A percentile compares a stretch with the other conserved stretches of the same genome.
phyloP scores from a whole-genome alignment of 345 rosid genomes.

The Abelmoschus esculentus region DNA sequence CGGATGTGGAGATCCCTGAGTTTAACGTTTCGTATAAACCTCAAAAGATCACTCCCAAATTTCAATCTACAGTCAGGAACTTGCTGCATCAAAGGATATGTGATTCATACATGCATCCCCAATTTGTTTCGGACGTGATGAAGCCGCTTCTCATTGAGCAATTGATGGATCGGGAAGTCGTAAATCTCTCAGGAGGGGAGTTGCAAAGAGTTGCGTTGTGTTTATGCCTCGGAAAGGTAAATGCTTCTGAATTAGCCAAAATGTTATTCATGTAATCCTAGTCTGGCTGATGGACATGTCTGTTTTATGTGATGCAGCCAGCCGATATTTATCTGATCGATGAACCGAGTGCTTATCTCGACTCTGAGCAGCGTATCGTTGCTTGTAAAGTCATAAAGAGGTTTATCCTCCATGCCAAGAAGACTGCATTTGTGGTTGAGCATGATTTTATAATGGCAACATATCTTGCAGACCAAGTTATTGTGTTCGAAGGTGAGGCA shows the following conservation, averaged over 20 bases:
- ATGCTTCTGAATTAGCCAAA: no score
- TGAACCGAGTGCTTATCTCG: slow-evolving; percentile 98
- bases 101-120: slow-evolving; percentile 89
- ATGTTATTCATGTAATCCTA: no score
- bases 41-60: slow-evolving; percentile 90
- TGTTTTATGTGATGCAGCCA: slow-evolving; percentile 47
- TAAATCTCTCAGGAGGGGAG: no score
- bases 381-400: slow-evolving; percentile 98
- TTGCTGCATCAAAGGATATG: slow-evolving; percentile 83
- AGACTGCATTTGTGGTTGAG: no score
- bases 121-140: slow-evolving; percentile 96
- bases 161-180: slow-evolving; percentile 45
- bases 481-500: no score
- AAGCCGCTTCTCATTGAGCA: slow-evolving; percentile 97
- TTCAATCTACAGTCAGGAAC: slow-evolving; percentile 66
- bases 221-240: no score
- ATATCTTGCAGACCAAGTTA: no score
- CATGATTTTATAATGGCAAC: no score
- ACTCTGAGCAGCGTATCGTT: slow-evolving; percentile 99
- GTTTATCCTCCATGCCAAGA: slow-evolving; percentile 34
- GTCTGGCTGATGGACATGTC: background rate
- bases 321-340: slow-evolving; percentile 97
- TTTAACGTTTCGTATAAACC: slow-evolving; percentile 97
- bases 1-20: slow-evolving; percentile 84
- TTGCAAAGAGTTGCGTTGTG: no score